Evolutionary conservation across 1,284 basidiomycete species (phyloP).

Genomic region (Trametes polyzona): DNA sequence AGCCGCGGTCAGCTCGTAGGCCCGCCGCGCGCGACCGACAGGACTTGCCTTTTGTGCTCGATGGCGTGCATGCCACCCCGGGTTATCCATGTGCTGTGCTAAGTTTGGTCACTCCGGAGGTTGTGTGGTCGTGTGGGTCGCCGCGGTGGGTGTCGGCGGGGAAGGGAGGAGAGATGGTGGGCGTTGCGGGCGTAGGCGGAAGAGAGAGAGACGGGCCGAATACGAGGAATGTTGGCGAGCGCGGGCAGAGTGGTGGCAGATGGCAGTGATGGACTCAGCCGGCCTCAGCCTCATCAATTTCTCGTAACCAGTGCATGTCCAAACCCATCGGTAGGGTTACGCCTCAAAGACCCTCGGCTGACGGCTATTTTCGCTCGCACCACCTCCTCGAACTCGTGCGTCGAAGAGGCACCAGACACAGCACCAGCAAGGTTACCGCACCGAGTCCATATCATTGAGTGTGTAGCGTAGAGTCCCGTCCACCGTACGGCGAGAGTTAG

Average conservation of each 20-base stretch:
- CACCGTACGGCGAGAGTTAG: too few relatives aligned
- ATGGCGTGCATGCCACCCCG: conserved; percentile 68
- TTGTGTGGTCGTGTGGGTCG: too few relatives aligned
- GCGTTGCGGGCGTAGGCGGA: conserved; percentile 9
- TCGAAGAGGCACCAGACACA: not conserved
- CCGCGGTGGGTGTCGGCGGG: not conserved
- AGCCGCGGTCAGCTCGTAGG: not conserved
- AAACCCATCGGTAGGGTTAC: conserved; percentile 5
- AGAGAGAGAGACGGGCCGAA: not conserved
- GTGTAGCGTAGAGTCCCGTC: conserved; percentile 4
- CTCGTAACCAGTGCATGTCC: not conserved
- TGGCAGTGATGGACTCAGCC: conserved; percentile 2
- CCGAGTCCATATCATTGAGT: not conserved
- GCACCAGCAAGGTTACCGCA: too few relatives aligned
- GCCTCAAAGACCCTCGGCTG: conserved; percentile 10
- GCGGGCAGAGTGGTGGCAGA: not conserved
- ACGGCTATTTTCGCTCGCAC: not conserved
- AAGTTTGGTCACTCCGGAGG: too few relatives aligned
- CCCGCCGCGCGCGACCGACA: conserved; percentile 3
- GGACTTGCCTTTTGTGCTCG: conserved; percentile 34
- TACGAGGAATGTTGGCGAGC: not conserved
- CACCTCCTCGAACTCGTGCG: not conserved
- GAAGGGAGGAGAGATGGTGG: not conserved
- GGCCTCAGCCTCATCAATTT: conserved; percentile 1
- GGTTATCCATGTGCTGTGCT: conserved; percentile 57